Base-by-base conservation (phyloP, 139 green algal species). In the Edaphochlamys debaryana region DNA sequence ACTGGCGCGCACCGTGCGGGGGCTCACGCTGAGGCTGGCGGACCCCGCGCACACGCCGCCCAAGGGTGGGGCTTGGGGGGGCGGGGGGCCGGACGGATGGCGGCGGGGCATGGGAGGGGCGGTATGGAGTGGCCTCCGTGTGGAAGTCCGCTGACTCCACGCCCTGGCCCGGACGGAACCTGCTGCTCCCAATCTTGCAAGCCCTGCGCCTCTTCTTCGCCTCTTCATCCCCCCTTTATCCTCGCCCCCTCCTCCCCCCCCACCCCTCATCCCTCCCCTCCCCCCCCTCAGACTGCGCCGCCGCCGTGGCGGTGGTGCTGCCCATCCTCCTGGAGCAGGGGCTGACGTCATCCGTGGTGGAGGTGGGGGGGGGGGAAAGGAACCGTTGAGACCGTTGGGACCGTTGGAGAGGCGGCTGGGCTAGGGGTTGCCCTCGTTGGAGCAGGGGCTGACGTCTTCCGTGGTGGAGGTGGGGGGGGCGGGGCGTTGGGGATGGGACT, bases 261-360 rank as follows among this genome's bases (percentile, higher is more conserved):
- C 45, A 9, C 45, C 45, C 45, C 45, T 54, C 45, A 9, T 54
- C 45, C 45, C 13, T 13, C 45, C 13, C 45, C 27, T 66, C 27
- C 63, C 22, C 38, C 20, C 32, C 56, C n/a, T 66, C 72, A 52
- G 87, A 95, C 38, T 87, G 89, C 4, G 36, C 32, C 15, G 83
- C 84, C 22, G 92, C 91, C 17, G 75, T 94, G 25, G 87, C 76
- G 3, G 30, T 87, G 40, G 69, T 92, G 41, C 74, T 97, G 72
- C 94, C 94, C 1, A 67, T 98, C 20, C 87, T 97, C 81, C 79
- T 96, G 69, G 87, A 94, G 40, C 84, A 91, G 60, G 93, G 93
- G 23, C 67, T 93, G 60, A 48, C 40, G 56, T 91, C 80, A 71
- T 75, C 36, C 25, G 91, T 92, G 68, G 25, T 40, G 0, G 93